phyloP scores from a whole-genome alignment of 2,329 filamentous ascomycete species.

The Sporothrix pseudoabietina region DNA sequence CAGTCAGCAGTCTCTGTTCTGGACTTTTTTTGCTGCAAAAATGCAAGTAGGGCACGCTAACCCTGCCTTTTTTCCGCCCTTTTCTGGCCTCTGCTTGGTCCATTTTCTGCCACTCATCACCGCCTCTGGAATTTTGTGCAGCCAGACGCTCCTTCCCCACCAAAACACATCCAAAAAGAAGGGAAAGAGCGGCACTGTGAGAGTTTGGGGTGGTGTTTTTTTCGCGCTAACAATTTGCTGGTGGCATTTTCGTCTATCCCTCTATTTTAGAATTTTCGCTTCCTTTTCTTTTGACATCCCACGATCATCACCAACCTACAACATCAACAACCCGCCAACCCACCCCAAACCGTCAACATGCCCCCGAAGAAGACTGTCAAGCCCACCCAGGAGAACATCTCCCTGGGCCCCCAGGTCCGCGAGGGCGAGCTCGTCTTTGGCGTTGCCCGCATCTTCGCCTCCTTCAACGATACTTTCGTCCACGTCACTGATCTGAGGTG shows the following conservation, averaged over 20 bases:
- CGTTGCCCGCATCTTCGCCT: conserved; percentile 97
- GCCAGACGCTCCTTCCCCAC: conserved; percentile 10
- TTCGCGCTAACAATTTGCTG: not conserved
- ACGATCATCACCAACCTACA: conserved; percentile 38
- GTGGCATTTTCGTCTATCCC: conserved; percentile 20
- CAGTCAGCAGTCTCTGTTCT: not conserved
- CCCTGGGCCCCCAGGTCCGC: conserved; percentile 92
- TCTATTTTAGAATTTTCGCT: conserved; percentile 20
- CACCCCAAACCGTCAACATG: conserved; percentile 65
- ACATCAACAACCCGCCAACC: conserved; percentile 32
- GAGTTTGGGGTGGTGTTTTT: conserved; percentile 34
- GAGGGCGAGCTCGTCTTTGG: conserved; percentile 98
- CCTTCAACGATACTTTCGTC: conserved; percentile 92
- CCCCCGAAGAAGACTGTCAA: conserved; percentile 87
- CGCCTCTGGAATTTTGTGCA: conserved; percentile 25
- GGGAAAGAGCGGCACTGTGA: conserved; percentile 24
- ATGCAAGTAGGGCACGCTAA: conserved; percentile 32
- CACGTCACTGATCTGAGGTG: conserved; percentile 99
- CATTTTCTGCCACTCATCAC: conserved; percentile 30
- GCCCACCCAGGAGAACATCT: conserved; percentile 95
- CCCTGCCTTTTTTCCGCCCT: conserved; percentile 23
- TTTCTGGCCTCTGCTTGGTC: not conserved
- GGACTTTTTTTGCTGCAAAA: not conserved
- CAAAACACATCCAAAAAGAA: conserved; percentile 3
- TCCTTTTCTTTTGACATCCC: conserved; percentile 18